Base-by-base conservation (phyloP, 495 filamentous ascomycete genomes). In the Thermothielavioides terrestris region DNA sequence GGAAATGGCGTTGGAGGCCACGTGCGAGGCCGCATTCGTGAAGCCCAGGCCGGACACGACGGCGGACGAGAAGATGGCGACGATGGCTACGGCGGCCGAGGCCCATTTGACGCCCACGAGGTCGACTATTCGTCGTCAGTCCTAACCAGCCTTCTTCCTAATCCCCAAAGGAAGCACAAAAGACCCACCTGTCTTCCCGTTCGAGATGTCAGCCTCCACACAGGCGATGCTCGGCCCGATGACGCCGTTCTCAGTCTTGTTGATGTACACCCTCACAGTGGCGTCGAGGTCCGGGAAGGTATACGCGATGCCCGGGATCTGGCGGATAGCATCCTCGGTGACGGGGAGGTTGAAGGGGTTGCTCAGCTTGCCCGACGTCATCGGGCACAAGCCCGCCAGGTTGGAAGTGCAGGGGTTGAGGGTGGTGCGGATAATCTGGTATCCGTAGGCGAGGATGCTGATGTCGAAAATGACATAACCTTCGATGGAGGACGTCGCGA, bases 1-100 rank as follows among this genome's bases (percentile, higher is more conserved):
- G 20, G 91, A 94, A 22, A 97, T 71, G 7, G 92, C 85, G 63
- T 94, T 95, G 27, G 91, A 84, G 7, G 92, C 92, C 35, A 98
- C 85, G 65, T 98, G 92, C 17, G 92, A 89, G 28, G 92, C 92
- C 6, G 92, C 94, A 64, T 96, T 97, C n/a, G 90, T 88, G 66
- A 95, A 85, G 25, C 87, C 88, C 8, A 92, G 70, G 6, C 86
- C 86, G 18, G 83, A 86, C 36, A 86, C 82, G 50, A 94, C 79
- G 49, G 88, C 88, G 25, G 88, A 92, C 9, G 85, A 84, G 42
- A 90, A 71, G 26, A 98, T 76, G 49, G 86, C 88, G 38, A 95
- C 64, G 46, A 86, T 87, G 43, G 86, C 86, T 42, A 96, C 89
- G 47, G 92, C 76, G 35, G 91, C 92, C 12, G 89, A 86, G 17